Evolutionary conservation across 208 protist genomes (phyloP).

Genomic region (Balamuthia mandrillaris): DNA sequence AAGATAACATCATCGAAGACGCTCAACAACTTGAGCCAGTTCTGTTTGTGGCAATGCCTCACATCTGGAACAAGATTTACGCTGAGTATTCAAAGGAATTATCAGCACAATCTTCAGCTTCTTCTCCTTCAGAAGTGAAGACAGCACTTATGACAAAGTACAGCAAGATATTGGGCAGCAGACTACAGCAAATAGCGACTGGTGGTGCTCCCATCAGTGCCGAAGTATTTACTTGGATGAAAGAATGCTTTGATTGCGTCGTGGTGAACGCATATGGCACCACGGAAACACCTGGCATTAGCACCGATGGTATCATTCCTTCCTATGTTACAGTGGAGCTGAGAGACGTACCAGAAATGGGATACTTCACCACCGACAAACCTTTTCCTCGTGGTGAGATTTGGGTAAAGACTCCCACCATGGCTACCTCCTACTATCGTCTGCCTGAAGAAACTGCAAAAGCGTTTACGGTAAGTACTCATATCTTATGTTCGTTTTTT

Average conservation of each 20-base stretch:
- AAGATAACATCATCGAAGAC: constrained; percentile 20
- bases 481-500: too few relatives aligned
- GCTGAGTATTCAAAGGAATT: background rate
- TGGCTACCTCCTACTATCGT: constrained; percentile 46
- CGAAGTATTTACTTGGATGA: background rate
- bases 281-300: constrained; percentile 23
- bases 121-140: too few relatives aligned
- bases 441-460: constrained; percentile 29
- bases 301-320: background rate
- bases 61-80: constrained; percentile 33
- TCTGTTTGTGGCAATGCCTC: constrained; percentile 12
- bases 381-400: constrained; percentile 49
- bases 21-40: background rate
- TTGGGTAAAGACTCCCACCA: background rate
- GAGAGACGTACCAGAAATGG: constrained; percentile 43
- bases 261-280: constrained; percentile 15
- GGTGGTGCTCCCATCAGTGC: constrained; percentile 1
- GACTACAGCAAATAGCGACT: background rate
- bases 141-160: background rate
- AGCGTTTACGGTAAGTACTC: background rate
- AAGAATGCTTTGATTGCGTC: background rate
- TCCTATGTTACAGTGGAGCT: background rate
- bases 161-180: background rate
- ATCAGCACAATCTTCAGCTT: background rate
- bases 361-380: constrained; percentile 34